These are phyloP conservation scores for Suillus weaverae DNA, from an alignment of 768 basidiomycete genomes.

Conservation along the genomic window DNA sequence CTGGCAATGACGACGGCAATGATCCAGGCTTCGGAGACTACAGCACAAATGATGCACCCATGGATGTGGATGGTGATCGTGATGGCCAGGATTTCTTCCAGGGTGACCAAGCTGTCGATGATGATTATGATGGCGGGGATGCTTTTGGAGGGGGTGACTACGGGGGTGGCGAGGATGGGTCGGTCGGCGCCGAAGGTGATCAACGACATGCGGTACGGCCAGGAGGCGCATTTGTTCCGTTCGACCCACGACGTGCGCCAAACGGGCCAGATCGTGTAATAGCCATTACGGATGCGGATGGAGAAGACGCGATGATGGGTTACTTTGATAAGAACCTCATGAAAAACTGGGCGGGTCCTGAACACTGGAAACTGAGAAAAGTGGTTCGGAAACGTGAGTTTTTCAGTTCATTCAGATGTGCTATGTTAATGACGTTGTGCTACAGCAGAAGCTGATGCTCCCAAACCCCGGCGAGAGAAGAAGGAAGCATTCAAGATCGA, in stretches of 20 bases:
- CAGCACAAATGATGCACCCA: slow-evolving; percentile 26
- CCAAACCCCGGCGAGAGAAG: slow-evolving; percentile 61
- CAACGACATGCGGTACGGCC: slow-evolving; percentile 38
- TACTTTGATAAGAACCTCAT: slow-evolving; percentile 87
- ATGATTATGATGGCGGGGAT: slow-evolving; percentile 44
- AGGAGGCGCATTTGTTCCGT: slow-evolving; percentile 61
- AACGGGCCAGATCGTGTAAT: slow-evolving; percentile 81
- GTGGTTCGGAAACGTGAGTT: slow-evolving; percentile 73
- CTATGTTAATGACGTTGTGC: slow-evolving; percentile 28
- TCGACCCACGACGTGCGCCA: slow-evolving; percentile 80
- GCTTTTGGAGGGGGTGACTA: slow-evolving; percentile 46
- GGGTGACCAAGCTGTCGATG: slow-evolving; percentile 56
- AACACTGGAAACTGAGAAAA: slow-evolving; percentile 95
- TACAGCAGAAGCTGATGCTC: slow-evolving; percentile 46
- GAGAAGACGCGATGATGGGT: slow-evolving; percentile 62
- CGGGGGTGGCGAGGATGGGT: slow-evolving; percentile 39
- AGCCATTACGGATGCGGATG: slow-evolving; percentile 76
- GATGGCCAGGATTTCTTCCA: slow-evolving; percentile 64
- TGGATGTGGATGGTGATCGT: slow-evolving; percentile 41
- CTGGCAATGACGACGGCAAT: slow-evolving; percentile 35
- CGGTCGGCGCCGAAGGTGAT: slow-evolving; percentile 44
- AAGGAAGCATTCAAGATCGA: slow-evolving; percentile 86
- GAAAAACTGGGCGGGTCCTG: slow-evolving; percentile 98
- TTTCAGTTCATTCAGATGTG: not conserved
- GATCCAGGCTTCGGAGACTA: slow-evolving; percentile 22